phyloP scores from a whole-genome alignment of 139 green algal genomes.

The Coccomyxa sp. region DNA sequence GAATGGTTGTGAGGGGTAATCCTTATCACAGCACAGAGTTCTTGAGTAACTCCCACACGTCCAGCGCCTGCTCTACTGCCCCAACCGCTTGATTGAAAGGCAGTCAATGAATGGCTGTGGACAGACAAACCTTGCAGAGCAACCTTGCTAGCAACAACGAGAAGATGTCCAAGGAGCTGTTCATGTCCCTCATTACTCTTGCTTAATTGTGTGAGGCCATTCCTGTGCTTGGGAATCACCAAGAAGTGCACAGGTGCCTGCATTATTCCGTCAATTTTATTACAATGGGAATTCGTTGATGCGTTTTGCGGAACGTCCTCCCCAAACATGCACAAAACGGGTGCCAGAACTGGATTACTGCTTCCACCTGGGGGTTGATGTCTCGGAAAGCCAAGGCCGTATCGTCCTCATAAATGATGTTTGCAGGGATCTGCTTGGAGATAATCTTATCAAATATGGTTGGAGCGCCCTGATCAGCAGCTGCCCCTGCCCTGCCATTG shows the following conservation, averaged over 20 bases:
- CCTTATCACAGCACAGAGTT: too few relatives aligned
- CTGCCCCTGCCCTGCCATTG: slow-evolving; percentile 3
- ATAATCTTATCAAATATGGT: slow-evolving; percentile 99
- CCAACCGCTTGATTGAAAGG: not conserved
- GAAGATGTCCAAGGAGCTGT: slow-evolving; percentile 80
- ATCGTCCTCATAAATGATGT: slow-evolving; percentile 96
- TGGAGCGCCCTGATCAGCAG: slow-evolving; percentile 32
- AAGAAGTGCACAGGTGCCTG: slow-evolving; percentile 90
- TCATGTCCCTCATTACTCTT: slow-evolving; percentile 76
- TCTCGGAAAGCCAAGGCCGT: slow-evolving; percentile 87
- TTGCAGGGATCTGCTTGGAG: slow-evolving; percentile 77
- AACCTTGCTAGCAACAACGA: slow-evolving; percentile 80
- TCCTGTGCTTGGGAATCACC: slow-evolving; percentile 82
- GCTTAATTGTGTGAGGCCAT: slow-evolving; percentile 72
- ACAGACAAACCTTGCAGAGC: slow-evolving; percentile 7
- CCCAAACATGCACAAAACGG: not conserved
- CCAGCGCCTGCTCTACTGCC: not conserved
- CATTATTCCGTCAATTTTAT: not conserved
- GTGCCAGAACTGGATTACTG: not conserved
- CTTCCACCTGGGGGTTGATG: slow-evolving; percentile 65
- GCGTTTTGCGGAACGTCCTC: not conserved
- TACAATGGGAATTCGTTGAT: not conserved
- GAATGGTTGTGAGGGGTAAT: not conserved
- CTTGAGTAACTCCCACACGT: too few relatives aligned
- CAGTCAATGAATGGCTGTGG: not conserved